Percentiles rank a stretch among this genome's conserved stretches.
phyloP scores from a whole-genome alignment of 805 yeast genomes.

The Candida quercuum region DNA sequence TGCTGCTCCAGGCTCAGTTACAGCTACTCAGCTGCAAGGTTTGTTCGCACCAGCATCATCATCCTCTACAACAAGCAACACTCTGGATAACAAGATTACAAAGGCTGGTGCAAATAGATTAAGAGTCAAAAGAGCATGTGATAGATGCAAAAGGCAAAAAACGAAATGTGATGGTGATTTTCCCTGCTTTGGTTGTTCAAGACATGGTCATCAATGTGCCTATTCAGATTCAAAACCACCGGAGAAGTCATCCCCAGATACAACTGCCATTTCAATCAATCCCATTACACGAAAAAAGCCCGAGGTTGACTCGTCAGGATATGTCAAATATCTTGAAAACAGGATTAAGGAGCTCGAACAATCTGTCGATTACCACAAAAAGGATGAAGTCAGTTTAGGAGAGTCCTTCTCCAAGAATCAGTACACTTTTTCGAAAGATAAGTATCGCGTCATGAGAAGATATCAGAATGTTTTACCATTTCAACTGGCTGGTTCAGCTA shows the following conservation, averaged over 20 bases:
- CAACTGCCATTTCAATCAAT: neutral
- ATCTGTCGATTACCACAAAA: constrained; percentile 6
- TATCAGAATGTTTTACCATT: constrained; percentile 38
- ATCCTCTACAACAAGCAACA: constrained; percentile 8
- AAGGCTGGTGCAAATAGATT: constrained; percentile 5
- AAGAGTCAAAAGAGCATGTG: constrained; percentile 50
- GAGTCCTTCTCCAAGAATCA: constrained; percentile 16
- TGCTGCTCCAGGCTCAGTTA: too few relatives aligned
- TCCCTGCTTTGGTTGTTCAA: constrained; percentile 44
- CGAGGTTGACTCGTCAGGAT: constrained; percentile 1
- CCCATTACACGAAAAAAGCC: neutral
- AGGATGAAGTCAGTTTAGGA: constrained; percentile 5
- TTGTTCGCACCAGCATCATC: too few relatives aligned
- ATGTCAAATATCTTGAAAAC: constrained; percentile 30
- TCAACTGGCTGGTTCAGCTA: constrained; percentile 32
- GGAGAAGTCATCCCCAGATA: neutral
- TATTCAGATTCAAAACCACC: constrained; percentile 1
- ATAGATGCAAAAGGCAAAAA: constrained; percentile 48
- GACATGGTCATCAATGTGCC: constrained; percentile 9
- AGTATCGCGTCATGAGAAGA: constrained; percentile 43
- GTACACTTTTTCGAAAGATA: constrained; percentile 29
- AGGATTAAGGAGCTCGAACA: constrained; percentile 35
- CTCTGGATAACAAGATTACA: neutral
- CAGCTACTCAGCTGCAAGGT: too few relatives aligned
- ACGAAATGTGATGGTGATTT: constrained; percentile 50